Evolutionary conservation across 371 early-diverging fungal genomes (phyloP).

Genomic region (Mortierella sp.): DNA sequence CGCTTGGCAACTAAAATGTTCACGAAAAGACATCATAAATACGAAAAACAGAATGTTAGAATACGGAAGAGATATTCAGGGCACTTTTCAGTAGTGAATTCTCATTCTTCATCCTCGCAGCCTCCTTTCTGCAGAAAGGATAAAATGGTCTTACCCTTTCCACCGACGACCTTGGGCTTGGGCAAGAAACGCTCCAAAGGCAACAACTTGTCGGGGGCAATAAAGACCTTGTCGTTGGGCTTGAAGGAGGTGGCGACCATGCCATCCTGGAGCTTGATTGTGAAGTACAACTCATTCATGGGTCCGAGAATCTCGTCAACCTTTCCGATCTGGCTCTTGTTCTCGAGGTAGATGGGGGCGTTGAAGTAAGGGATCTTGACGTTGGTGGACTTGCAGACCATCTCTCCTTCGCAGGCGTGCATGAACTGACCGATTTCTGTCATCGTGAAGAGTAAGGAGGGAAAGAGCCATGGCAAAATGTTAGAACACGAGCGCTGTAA

Average conservation of each 20-base stretch:
- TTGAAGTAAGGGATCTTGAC: conserved; percentile 99
- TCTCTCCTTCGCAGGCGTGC: conserved; percentile 97
- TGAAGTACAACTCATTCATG: conserved; percentile 96
- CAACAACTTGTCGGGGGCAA: conserved; percentile 93
- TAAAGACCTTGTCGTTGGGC: conserved; percentile 89
- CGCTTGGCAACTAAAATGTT: conserved; percentile 60
- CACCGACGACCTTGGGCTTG: conserved; percentile 83
- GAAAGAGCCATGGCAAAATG: background rate
- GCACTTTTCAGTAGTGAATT: no score
- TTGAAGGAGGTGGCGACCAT: conserved; percentile 94
- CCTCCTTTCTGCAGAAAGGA: no score
- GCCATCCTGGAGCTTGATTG: conserved; percentile 95
- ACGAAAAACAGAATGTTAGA: background rate
- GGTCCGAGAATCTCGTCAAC: conserved; percentile 99
- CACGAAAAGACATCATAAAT: background rate
- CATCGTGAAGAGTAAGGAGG: conserved; percentile 17
- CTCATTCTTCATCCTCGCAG: no score
- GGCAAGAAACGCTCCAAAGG: conserved; percentile 98
- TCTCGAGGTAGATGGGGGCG: conserved; percentile 96
- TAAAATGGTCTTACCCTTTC: conserved; percentile 73
- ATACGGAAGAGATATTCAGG: background rate
- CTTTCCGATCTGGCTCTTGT: conserved; percentile 98
- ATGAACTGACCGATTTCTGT: conserved; percentile 91
- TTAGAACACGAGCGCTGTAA: no score
- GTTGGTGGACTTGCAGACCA: conserved; percentile 95